These are phyloP conservation scores for Debaryomyces fabryi DNA, from an alignment of 1,139 yeast species.

Conservation along the genomic window DNA sequence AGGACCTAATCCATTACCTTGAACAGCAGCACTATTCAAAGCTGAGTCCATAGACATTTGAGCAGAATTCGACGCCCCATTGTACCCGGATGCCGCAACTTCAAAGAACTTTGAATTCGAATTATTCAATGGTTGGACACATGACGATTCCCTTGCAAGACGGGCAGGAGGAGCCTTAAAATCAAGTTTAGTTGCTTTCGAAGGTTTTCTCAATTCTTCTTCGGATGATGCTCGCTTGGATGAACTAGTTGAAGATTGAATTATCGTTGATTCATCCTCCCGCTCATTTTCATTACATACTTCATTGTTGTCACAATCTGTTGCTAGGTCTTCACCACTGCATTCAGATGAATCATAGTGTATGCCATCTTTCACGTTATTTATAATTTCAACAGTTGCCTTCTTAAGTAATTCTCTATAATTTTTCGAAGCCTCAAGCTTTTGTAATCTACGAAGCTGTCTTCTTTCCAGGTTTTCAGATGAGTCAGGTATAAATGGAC, in stretches of 20 bases:
- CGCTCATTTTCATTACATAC: constrained; percentile 22
- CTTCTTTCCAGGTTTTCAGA: constrained; percentile 43
- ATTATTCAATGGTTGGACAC: constrained; percentile 28
- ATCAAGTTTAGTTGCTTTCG: constrained; percentile 12
- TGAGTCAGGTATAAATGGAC: constrained; percentile 66
- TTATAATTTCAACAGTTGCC: constrained; percentile 39
- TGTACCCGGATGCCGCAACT: constrained; percentile 80
- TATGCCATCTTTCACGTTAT: constrained; percentile 28
- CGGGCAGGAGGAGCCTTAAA: constrained; percentile 31
- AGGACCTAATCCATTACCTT: constrained; percentile 73
- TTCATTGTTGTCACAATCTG: constrained; percentile 17
- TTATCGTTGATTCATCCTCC: constrained; percentile 17
- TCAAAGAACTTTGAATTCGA: constrained; percentile 55
- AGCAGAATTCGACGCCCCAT: constrained; percentile 56
- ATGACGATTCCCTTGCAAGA: constrained; percentile 33
- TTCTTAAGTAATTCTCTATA: constrained; percentile 41
- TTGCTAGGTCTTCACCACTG: constrained; percentile 33
- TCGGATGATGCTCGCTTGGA: constrained; percentile 17
- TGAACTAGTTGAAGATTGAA: constrained; percentile 18
- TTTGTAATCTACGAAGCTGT: constrained; percentile 39
- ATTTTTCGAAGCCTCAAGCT: constrained; percentile 44
- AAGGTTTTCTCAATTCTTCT: constrained; percentile 10
- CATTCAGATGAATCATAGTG: constrained; percentile 21
- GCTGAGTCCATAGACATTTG: constrained; percentile 49
- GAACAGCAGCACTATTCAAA: constrained; percentile 39